phyloP scores from a whole-genome alignment of 2,329 filamentous ascomycete genomes.

The Volutella citrinella region DNA sequence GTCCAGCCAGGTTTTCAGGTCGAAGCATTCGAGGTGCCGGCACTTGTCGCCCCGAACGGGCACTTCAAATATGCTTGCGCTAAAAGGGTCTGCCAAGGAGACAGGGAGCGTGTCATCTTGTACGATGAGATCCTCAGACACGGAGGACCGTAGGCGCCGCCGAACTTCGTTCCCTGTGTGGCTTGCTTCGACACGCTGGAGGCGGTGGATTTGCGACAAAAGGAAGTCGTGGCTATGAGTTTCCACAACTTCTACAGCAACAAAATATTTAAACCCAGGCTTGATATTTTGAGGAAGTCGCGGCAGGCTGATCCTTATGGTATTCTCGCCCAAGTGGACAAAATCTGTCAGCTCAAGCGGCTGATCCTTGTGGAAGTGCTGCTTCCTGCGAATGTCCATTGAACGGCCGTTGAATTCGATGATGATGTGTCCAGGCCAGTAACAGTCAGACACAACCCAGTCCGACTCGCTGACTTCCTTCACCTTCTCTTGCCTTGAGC shows the following conservation, averaged over 20 bases:
- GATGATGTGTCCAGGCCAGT: slow-evolving; percentile 71
- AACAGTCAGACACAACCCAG: slow-evolving; percentile 63
- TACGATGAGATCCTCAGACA: slow-evolving; percentile 59
- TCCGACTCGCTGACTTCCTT: slow-evolving; percentile 37
- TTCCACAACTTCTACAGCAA: slow-evolving; percentile 70
- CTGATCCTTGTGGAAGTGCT: slow-evolving; percentile 72
- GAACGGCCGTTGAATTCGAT: slow-evolving; percentile 63
- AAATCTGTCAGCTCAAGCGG: slow-evolving; percentile 69
- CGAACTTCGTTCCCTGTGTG: slow-evolving; percentile 58
- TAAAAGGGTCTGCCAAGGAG: slow-evolving; percentile 67
- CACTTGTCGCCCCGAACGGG: slow-evolving; percentile 72
- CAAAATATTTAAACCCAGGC: slow-evolving; percentile 40
- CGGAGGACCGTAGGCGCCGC: slow-evolving; percentile 34
- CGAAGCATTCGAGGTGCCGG: slow-evolving; percentile 83
- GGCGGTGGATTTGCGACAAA: slow-evolving; percentile 35
- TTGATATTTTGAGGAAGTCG: slow-evolving; percentile 23
- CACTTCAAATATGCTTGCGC: slow-evolving; percentile 58
- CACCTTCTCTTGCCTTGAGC: slow-evolving; percentile 28
- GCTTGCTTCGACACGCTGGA: slow-evolving; percentile 38
- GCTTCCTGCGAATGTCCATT: slow-evolving; percentile 60
- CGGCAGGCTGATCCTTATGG: slow-evolving; percentile 50
- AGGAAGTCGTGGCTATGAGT: slow-evolving; percentile 47
- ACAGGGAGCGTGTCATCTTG: slow-evolving; percentile 53
- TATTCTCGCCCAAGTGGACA: slow-evolving; percentile 59
- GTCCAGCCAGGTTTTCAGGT: slow-evolving; percentile 75